Conservation (phyloP, 352 stramenopile genomes). For the Globisporangium cylindrosporum region DNA sequence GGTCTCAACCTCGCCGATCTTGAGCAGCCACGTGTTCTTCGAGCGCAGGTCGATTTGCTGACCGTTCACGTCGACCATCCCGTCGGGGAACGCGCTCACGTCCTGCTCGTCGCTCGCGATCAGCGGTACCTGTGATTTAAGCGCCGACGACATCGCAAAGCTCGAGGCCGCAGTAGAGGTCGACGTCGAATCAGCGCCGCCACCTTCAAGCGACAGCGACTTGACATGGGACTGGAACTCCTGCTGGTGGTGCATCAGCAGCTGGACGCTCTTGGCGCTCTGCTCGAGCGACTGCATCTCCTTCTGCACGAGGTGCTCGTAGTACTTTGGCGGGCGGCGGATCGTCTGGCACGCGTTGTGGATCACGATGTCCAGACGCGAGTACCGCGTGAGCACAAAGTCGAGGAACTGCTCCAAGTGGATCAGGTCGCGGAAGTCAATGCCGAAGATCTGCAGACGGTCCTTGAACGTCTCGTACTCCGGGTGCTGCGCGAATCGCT, state of each 20-base stretch:
- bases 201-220: slow-evolving; percentile 38
- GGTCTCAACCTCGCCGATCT: slow-evolving; percentile 91
- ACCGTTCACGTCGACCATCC: slow-evolving; percentile 93
- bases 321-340: slow-evolving; percentile 92
- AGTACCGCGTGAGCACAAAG: slow-evolving; percentile 74
- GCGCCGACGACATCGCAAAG: slow-evolving; percentile 63
- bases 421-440: slow-evolving; percentile 95
- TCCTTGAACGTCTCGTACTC: slow-evolving; percentile 94
- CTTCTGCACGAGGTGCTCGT: slow-evolving; percentile 89
- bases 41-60: slow-evolving; percentile 95
- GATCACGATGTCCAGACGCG: slow-evolving; percentile 95
- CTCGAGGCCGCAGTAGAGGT: slow-evolving; percentile 19
- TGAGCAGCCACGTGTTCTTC: slow-evolving; percentile 95
- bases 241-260: slow-evolving; percentile 75
- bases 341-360: slow-evolving; percentile 98
- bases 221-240: slow-evolving; percentile 75
- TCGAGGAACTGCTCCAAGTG: slow-evolving; percentile 94
- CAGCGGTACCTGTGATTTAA: slow-evolving; percentile 83
- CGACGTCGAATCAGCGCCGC: neutral
- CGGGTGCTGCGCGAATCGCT: slow-evolving; percentile 87
- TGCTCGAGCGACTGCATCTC: slow-evolving; percentile 66
- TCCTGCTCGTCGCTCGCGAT: slow-evolving; percentile 71
- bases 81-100: slow-evolving; percentile 58
- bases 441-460: slow-evolving; percentile 93
- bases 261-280: slow-evolving; percentile 48